Evolutionary conservation across 371 early-diverging fungal genomes (phyloP), one percentile per base, ranked within the genome.

Genomic region (Lichtheimia ornata): DNA sequence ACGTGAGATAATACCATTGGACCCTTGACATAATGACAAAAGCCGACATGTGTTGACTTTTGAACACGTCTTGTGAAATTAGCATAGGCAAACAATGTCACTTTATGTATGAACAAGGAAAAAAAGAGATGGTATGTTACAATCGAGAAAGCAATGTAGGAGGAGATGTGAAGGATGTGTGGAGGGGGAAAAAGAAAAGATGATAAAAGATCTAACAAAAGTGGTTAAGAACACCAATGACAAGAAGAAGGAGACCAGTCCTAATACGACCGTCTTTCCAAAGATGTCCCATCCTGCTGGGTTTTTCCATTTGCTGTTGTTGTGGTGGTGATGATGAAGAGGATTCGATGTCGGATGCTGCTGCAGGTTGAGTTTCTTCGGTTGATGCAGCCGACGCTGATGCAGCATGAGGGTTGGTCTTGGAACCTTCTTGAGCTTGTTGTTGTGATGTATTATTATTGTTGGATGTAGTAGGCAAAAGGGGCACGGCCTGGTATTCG

Each of bases 401-500:
- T 64, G 53, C 13, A 52, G 47, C 17, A 47, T 12, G 2, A 53
- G 14, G 65, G 61, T 15, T 28, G 25, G n/a, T 43, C 28, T 54
- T 53, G 25, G 18, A 24, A 6, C 43, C 56, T 47, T 47, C 18
- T 47, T 47, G 47, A 18, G 4, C 18, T 17, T 47, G 47, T 47
- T 45, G 45, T 5, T 47, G 47, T 47, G 35, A 35, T 47, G 47
- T 22, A 47, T 5, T 47, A 50, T n/a, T 56, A 25, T 50, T 52
- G 25, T 50, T 52, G 13, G 40, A 52, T 15, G 72, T 67, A 6
- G 59, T 56, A 14, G 71, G 68, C 27, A 72, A 50, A 4, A 72
- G 47, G 3, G 72, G 72, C 12, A 74, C 68, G 18, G 68, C 62
- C 57, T 62, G 71, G 22, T 47, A 47, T 45, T 70, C 71, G 22